These are phyloP conservation scores for Basipetospora sp. DNA, from an alignment of 2,329 filamentous ascomycete species.

Conservation along the genomic window DNA sequence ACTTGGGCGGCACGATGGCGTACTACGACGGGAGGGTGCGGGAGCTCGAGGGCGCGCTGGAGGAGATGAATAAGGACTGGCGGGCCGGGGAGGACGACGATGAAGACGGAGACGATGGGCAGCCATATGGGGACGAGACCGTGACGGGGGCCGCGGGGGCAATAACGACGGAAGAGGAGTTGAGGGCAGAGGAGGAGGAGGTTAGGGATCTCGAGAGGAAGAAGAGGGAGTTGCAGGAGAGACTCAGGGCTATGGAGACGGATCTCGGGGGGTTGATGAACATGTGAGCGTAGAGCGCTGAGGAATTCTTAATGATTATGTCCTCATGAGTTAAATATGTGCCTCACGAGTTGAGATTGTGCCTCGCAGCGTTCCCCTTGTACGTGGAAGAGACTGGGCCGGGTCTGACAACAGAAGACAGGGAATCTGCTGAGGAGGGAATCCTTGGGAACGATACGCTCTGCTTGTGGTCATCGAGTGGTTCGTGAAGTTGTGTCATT, in stretches of 20 bases:
- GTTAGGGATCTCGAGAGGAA: slow-evolving; percentile 39
- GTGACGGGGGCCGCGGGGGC: slow-evolving; percentile 20
- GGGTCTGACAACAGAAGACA: too few species aligned
- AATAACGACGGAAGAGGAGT: slow-evolving; percentile 52
- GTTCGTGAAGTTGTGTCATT: too few species aligned
- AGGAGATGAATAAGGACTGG: slow-evolving; percentile 54
- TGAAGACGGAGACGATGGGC: slow-evolving; percentile 27
- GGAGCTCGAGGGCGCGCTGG: slow-evolving; percentile 59
- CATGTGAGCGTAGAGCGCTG: too few species aligned
- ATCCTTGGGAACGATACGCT: too few species aligned
- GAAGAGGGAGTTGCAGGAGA: slow-evolving; percentile 40
- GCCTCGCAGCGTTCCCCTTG: too few species aligned
- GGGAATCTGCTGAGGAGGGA: too few species aligned
- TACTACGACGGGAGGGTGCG: slow-evolving; percentile 71
- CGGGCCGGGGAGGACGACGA: slow-evolving; percentile 39
- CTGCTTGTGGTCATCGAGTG: too few species aligned
- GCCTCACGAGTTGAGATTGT: too few species aligned
- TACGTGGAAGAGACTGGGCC: too few species aligned
- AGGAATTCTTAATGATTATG: neutral
- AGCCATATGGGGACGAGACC: slow-evolving; percentile 12
- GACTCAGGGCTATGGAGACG: slow-evolving; percentile 38
- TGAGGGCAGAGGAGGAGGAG: slow-evolving; percentile 55
- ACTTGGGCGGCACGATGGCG: slow-evolving; percentile 57
- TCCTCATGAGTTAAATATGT: too few species aligned
- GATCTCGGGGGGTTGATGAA: slow-evolving; percentile 39